A percentile compares a stretch with the other conserved stretches of the same genome.
Evolutionary conservation across 164 flowering plant species (phyloP).

Genomic region (Tinospora cordifolia): DNA sequence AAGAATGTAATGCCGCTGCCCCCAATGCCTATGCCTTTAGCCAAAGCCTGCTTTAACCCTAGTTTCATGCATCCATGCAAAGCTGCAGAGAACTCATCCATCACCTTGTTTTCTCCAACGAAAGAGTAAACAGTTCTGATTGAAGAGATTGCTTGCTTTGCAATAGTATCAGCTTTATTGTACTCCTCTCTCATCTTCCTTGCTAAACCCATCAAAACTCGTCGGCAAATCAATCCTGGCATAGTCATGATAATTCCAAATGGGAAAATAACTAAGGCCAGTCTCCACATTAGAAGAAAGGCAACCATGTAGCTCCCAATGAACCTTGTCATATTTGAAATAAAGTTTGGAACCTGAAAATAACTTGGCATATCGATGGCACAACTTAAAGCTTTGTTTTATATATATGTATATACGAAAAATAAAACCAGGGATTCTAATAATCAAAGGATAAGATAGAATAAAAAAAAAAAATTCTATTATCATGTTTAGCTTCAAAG

Average conservation of each 20-base stretch:
- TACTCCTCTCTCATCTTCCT: conserved; percentile 60
- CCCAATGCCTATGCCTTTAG: conserved; percentile 81
- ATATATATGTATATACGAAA: not conserved
- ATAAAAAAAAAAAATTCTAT: too few species aligned
- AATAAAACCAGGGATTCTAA: too few species aligned
- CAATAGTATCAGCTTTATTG: conserved; percentile 50
- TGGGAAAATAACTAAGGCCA: conserved; percentile 65
- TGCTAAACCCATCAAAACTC: conserved; percentile 49
- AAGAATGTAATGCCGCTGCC: conserved; percentile 63
- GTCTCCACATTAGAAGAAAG: conserved; percentile 57
- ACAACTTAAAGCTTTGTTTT: too few species aligned
- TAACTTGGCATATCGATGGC: not conserved
- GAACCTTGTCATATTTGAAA: conserved; percentile 55
- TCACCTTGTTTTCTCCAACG: conserved; percentile 62
- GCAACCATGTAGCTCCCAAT: conserved; percentile 54
- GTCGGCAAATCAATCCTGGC: conserved; percentile 69
- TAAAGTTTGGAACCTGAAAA: conserved; percentile 60
- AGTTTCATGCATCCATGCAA: conserved; percentile 54
- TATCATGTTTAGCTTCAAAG: too few species aligned
- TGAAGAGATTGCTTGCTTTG: conserved; percentile 73
- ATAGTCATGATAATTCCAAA: conserved; percentile 51
- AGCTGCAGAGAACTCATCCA: conserved; percentile 44
- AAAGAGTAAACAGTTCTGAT: conserved; percentile 81
- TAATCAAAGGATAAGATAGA: too few species aligned
- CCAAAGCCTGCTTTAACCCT: conserved; percentile 61